A percentile compares a stretch with the other conserved stretches of the same genome.
Evolutionary conservation across 2,329 filamentous ascomycete genomes (phyloP).

Genomic region (Aspergillus ochraceus): DNA sequence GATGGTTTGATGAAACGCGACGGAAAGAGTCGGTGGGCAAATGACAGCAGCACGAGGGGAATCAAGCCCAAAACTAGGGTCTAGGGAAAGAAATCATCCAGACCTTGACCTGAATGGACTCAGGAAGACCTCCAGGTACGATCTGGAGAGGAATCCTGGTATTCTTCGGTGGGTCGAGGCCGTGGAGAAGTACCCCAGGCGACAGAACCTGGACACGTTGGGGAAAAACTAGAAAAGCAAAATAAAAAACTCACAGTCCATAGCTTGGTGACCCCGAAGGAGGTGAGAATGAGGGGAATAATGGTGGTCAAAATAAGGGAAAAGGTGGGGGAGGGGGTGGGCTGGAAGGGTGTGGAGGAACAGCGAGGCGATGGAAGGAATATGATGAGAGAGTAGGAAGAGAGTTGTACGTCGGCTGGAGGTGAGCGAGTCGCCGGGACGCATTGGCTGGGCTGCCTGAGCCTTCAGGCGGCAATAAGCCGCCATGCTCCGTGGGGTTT

Average conservation of each 20-base stretch:
- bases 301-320: slow-evolving; percentile 31
- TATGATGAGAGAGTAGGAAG: slow-evolving; percentile 37
- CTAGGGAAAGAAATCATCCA: slow-evolving; percentile 19
- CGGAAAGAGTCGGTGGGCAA: slow-evolving; percentile 21
- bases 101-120: slow-evolving; percentile 14
- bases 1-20: slow-evolving; percentile 37
- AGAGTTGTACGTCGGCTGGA: slow-evolving; percentile 31
- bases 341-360: slow-evolving; percentile 32
- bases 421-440: slow-evolving; percentile 29
- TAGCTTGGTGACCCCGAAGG: slow-evolving; percentile 52
- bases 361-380: slow-evolving; percentile 31
- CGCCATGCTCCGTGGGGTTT: slow-evolving; percentile 14
- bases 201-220: slow-evolving; percentile 33
- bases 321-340: slow-evolving; percentile 17
- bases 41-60: slow-evolving; percentile 21
- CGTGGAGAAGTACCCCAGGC: slow-evolving; percentile 40
- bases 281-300: slow-evolving; percentile 32
- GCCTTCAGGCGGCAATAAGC: slow-evolving; percentile 24
- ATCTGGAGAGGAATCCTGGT: slow-evolving; percentile 24
- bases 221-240: slow-evolving; percentile 27
- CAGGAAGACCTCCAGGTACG: slow-evolving; percentile 17
- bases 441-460: slow-evolving; percentile 27
- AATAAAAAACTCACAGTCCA: slow-evolving; percentile 59
- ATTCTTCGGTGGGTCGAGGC: slow-evolving; percentile 40
- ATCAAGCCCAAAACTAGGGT: slow-evolving; percentile 22